These are phyloP conservation scores for Multifurca ochricompacta DNA, from an alignment of 768 basidiomycete species.

Conservation along the genomic window DNA sequence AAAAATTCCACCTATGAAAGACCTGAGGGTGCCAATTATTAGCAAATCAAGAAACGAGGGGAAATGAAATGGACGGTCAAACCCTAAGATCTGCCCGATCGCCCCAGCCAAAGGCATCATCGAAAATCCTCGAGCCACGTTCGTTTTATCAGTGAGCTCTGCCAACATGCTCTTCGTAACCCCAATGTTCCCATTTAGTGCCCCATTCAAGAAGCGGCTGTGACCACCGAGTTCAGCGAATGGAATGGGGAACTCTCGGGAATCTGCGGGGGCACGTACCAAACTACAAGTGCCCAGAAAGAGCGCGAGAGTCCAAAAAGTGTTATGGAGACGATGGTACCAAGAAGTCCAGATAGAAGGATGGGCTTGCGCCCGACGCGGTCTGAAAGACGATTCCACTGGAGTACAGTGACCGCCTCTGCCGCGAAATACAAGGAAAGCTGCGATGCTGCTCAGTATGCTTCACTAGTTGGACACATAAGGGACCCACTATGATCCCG, in stretches of 20 bases:
- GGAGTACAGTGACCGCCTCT: constrained; percentile 37
- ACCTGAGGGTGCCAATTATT: too few relatives aligned
- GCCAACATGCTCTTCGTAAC: constrained; percentile 67
- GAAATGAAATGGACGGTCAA: too few relatives aligned
- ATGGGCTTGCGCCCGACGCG: constrained; percentile 40
- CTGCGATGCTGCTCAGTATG: constrained; percentile 21
- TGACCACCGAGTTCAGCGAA: too few relatives aligned
- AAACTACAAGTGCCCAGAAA: constrained; percentile 27
- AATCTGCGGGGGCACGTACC: background rate
- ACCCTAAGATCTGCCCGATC: too few relatives aligned
- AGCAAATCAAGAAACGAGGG: too few relatives aligned
- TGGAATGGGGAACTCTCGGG: background rate
- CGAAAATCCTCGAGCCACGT: too few relatives aligned
- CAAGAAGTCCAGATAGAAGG: constrained; percentile 31
- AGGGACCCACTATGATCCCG: constrained; percentile 36
- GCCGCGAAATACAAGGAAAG: constrained; percentile 40
- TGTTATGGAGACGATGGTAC: constrained; percentile 28
- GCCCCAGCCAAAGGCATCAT: too few relatives aligned
- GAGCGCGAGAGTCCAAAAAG: constrained; percentile 31
- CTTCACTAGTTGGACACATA: background rate
- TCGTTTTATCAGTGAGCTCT: too few relatives aligned
- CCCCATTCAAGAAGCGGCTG: background rate
- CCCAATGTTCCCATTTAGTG: constrained; percentile 24
- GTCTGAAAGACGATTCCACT: constrained; percentile 41
- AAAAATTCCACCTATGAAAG: too few relatives aligned